Evolutionary conservation across 2,329 filamentous ascomycete species (phyloP), one percentile per base, ranked within the genome.

Genomic region (Fusarium burgessii): DNA sequence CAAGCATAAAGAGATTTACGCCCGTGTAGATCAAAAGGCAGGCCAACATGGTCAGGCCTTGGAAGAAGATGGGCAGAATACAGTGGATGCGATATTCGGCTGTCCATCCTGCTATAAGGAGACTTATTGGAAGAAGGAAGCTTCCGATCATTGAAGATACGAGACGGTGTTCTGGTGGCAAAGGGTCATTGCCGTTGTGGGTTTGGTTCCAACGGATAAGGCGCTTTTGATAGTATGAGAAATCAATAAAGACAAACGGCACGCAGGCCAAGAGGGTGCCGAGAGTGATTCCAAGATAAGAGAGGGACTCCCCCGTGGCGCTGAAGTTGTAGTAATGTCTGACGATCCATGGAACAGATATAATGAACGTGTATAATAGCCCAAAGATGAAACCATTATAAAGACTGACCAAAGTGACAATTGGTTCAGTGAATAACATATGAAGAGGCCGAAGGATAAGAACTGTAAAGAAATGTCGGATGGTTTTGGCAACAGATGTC

Each of bases 381-480:
- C 68, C 68, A 55, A 71, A 71, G 20, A 68, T 69, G 20, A 71
- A 71, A 2, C 68, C 68, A 1, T 71, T 71, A 8, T 71, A 71
- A 2, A 71, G 25, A 23, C 68, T 71, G 17, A 71, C 58, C 8
- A 71, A 23, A 2, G 58, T 60, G 9, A 71, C 68, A 1, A 71
- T 71, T 1, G 68, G 63, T 13, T 71, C 68, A 0, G 68, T 71
- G 2, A 68, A 68, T 2, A 71, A 7, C 68, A 71, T 71, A 35
- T 71, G 68, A 4, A 71, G 58, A 0, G 68, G 68, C 3, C 68
- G 58, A 2, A 71, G 41, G 17, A 71, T 65, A 1, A 71, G 68
- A n/a, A 71, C 68, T 0, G 68, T 71, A 5, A 71, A 70, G 20
- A 71, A 71, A 1, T 71, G 50, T 1, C 68, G 54, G 2, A 71